Evolutionary conservation across 2,329 filamentous ascomycete species (phyloP).

Genomic region (Diaporthe capsici): DNA sequence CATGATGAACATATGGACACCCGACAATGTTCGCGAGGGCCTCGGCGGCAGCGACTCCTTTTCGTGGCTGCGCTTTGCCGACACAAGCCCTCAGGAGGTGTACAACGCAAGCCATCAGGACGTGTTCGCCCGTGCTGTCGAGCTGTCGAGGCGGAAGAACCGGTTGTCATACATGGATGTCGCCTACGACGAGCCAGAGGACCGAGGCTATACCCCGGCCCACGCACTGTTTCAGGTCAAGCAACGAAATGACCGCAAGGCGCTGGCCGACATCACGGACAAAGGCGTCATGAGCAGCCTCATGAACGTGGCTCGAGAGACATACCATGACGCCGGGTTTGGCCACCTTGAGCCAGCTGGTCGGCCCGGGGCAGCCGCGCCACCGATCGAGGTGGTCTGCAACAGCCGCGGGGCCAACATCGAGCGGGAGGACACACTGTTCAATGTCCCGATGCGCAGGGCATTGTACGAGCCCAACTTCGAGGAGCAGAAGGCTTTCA

Average conservation of each 20-base stretch:
- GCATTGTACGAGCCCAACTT: conserved; percentile 77
- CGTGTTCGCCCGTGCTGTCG: conserved; percentile 80
- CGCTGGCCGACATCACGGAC: conserved; percentile 77
- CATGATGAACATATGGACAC: conserved; percentile 91
- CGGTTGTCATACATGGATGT: conserved; percentile 77
- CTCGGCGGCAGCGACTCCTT: conserved; percentile 76
- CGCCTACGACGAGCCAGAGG: conserved; percentile 77
- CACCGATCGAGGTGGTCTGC: conserved; percentile 86
- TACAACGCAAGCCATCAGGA: conserved; percentile 78
- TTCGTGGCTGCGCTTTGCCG: conserved; percentile 91
- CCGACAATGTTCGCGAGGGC: conserved; percentile 80
- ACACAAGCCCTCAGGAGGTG: conserved; percentile 80
- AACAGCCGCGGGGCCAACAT: conserved; percentile 74
- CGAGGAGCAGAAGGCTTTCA: conserved; percentile 78
- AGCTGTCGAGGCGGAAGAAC: conserved; percentile 67
- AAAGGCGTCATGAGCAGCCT: conserved; percentile 82
- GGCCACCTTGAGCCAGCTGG: conserved; percentile 85
- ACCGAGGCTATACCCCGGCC: conserved; percentile 74
- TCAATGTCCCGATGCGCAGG: conserved; percentile 83
- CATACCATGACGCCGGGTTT: conserved; percentile 79
- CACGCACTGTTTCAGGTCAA: conserved; percentile 88
- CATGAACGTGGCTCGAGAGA: conserved; percentile 80
- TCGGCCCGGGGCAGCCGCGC: conserved; percentile 83
- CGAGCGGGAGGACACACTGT: conserved; percentile 82
- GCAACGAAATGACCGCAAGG: conserved; percentile 75